Conservation (phyloP, 225 moss, liverwort and hornwort species). For the Neckera pumila region DNA sequence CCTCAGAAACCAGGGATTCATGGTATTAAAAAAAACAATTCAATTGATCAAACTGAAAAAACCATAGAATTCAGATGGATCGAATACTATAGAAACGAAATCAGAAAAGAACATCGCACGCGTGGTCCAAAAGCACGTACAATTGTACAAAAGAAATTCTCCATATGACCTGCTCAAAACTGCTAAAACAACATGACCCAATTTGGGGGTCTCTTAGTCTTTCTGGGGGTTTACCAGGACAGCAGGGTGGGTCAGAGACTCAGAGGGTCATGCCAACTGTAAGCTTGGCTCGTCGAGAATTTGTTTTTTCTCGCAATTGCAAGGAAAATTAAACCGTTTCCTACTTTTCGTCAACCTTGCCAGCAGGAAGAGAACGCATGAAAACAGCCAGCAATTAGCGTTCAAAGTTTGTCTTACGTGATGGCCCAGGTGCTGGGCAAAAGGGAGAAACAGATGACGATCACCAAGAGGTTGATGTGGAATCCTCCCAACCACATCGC, state of each 20-base stretch:
- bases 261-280: neutral
- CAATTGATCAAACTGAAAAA: neutral
- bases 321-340: neutral
- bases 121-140: neutral
- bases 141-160: neutral
- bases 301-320: neutral
- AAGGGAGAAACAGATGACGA: slow-evolving; percentile 1
- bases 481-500: slow-evolving; percentile 51
- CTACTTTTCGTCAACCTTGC: neutral
- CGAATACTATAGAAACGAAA: neutral
- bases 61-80: neutral
- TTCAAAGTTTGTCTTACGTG: slow-evolving; percentile 10
- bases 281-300: neutral
- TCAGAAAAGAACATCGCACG: neutral
- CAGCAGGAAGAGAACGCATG: neutral
- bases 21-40: too few relatives aligned
- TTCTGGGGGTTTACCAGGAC: neutral
- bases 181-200: neutral
- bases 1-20: neutral
- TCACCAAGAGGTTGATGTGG: slow-evolving; percentile 32
- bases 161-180: neutral
- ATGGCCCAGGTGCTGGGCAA: slow-evolving; percentile 37
- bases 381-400: neutral
- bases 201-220: neutral
- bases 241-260: neutral